Evolutionary conservation across 805 yeast species (phyloP).

Genomic region (Saccharomyces eubayanus): DNA sequence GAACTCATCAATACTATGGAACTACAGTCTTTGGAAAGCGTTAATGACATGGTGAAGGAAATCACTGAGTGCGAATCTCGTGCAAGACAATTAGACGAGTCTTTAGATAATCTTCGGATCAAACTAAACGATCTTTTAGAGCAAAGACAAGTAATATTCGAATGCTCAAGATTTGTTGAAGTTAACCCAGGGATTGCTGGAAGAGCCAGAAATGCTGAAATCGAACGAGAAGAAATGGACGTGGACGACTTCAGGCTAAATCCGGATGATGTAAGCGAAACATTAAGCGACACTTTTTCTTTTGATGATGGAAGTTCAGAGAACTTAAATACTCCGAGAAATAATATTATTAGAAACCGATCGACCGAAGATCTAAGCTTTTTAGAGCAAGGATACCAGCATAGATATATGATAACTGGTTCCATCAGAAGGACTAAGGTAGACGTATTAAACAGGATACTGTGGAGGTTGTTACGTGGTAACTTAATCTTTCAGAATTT

Average conservation of each 20-base stretch:
- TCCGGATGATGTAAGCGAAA: slow-evolving; percentile 17
- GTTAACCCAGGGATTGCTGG: slow-evolving; percentile 29
- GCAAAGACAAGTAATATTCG: slow-evolving; percentile 52
- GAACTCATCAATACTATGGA: slow-evolving; percentile 17
- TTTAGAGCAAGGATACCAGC: slow-evolving; percentile 33
- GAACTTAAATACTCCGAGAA: slow-evolving; percentile 1
- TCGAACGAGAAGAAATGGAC: slow-evolving; percentile 12
- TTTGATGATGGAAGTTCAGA: slow-evolving; percentile 14
- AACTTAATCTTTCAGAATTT: slow-evolving; percentile 70
- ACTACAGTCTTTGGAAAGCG: slow-evolving; percentile 30
- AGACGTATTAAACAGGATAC: slow-evolving; percentile 63
- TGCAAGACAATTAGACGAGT: slow-evolving; percentile 60
- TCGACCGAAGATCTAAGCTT: slow-evolving; percentile 30
- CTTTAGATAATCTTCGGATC: slow-evolving; percentile 51
- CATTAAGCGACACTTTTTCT: slow-evolving; percentile 22
- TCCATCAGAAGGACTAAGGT: slow-evolving; percentile 68
- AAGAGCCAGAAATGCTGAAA: slow-evolving; percentile 12
- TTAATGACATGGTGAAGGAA: slow-evolving; percentile 55
- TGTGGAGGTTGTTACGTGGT: slow-evolving; percentile 92
- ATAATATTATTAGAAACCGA: slow-evolving; percentile 6
- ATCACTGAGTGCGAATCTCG: slow-evolving; percentile 64
- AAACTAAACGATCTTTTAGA: slow-evolving; percentile 64
- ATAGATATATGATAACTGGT: slow-evolving; percentile 47
- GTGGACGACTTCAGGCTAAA: slow-evolving; percentile 19
- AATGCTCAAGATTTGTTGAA: slow-evolving; percentile 42